Base-by-base conservation (phyloP, 352 stramenopile species). In the Phytopythium vexans region DNA sequence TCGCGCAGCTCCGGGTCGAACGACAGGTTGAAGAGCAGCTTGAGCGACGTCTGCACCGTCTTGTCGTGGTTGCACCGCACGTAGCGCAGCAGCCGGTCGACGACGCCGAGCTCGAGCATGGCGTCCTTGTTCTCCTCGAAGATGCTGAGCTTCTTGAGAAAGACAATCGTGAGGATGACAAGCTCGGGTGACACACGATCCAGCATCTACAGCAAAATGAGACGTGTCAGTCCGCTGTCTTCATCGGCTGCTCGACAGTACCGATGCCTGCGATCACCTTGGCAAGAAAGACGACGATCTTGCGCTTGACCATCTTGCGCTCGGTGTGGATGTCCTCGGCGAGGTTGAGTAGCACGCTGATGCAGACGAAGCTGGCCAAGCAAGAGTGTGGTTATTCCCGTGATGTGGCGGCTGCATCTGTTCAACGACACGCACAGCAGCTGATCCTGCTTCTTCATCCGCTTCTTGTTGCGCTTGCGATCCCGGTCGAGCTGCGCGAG, bases 251-350 rank as follows among this genome's bases (percentile, higher is more conserved):
- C 16, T 10, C 6, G 39, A 39, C n/a, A 3, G 31, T 27, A 42
- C 21, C 57, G 8, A 42, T 6, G 16, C 1, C 4, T 34, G 7
- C 8, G 51, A 41, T 8, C 8, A 85, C 82, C 77, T 92, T 91
- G n/a, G 80, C 70, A 6, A 95, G 60, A 42, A 90, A 84, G 27
- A 74, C n/a, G 16, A 92, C 77, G 60, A 89, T 89, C 68, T 94
- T 95, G 51, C 89, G 92, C 62, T 97, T 98, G 36, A 97, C 88
- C 92, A 98, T 98, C 65, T 98, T 99, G 21, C 81, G 70, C 61
- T 98, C 93, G 4, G 94, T 95, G 48, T 86, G 75, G 58, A 97
- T 88, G 55, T 98, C 93, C 58, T 98, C 93, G 0, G 93, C 90
- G 36, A 99, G 72, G 63, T 98, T 98, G 59, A 97, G 75, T 33